Conservation (phyloP, 2,329 filamentous ascomycete species). For the Hypoxylon sp. region DNA sequence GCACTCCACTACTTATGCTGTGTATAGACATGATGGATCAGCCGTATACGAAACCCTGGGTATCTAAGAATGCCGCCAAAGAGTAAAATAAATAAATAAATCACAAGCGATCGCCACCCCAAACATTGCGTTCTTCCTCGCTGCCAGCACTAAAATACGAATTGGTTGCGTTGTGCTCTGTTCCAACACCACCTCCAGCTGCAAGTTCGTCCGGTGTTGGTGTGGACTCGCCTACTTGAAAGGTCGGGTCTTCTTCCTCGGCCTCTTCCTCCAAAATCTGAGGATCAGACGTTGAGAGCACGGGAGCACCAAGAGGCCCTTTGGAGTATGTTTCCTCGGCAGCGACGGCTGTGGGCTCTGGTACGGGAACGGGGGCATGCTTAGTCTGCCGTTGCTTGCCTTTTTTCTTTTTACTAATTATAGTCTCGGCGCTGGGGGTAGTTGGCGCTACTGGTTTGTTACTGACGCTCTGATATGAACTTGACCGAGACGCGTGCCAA, state of each 20-base stretch:
- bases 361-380: conserved; percentile 38
- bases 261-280: conserved; percentile 51
- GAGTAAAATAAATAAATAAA: conserved; percentile 25
- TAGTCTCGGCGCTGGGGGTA: conserved; percentile 44
- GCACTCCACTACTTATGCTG: conserved; percentile 17
- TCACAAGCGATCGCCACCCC: conserved; percentile 46
- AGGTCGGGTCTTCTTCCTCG: conserved; percentile 48
- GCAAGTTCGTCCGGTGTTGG: conserved; percentile 44
- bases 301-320: conserved; percentile 50
- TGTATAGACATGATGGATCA: conserved; percentile 16
- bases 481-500: conserved; percentile 47
- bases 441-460: conserved; percentile 41
- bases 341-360: conserved; percentile 44
- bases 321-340: conserved; percentile 48
- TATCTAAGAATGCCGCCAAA: conserved; percentile 43
- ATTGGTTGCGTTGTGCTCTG: conserved; percentile 23
- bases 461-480: conserved; percentile 48
- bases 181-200: conserved; percentile 27
- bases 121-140: conserved; percentile 49
- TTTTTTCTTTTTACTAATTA: conserved; percentile 48
- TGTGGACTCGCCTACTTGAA: conserved; percentile 42
- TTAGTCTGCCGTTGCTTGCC: conserved; percentile 49
- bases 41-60: conserved; percentile 34
- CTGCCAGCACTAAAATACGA: conserved; percentile 44
- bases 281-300: conserved; percentile 49